Base-by-base conservation (phyloP, 495 filamentous ascomycete genomes). In the Achaetomiella virescens region DNA sequence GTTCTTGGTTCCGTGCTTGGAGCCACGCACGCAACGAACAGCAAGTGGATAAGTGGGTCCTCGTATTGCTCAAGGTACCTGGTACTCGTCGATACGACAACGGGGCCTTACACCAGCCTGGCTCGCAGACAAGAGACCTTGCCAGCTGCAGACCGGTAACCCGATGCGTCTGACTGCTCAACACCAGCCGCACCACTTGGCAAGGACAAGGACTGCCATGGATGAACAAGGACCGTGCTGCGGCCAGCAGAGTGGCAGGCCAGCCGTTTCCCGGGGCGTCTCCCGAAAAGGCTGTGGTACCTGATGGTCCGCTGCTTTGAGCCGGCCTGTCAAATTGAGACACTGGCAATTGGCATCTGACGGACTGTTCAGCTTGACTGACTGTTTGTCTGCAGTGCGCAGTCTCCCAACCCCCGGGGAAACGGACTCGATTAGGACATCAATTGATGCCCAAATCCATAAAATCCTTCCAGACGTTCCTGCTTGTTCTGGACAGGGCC, bases 171-270 rank as follows among this genome's bases (percentile, higher is more conserved):
- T 21, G 33, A 46, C 40, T 37, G 10, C 17, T 36, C 49, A 21
- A 11, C n/a, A n/a, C 55, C 49, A 58, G 55, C 55, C 55, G 51
- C 57, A 59, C 44, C 21, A 17, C 48, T 54, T 48, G 57, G 57
- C 43, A 38, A 29, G 43, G 44, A 46, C 40, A 35, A 11, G 55
- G 44, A 25, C 6, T n/a, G 18, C 11, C n/a, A 24, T 9, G 36
- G 24, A 9, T 25, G n/a, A 29, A 35, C 40, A 40, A 45, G 55
- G 35, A 33, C 48, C 48, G 35, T 53, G 49, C 48, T 41, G 38
- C 22, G 9, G 55, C 48, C 48, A 31, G 21, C 43, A 22, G 25
- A 31, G 27, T 31, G 27, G 27, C 31, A 21, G 41, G 20, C 43
- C 31, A 41, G 33, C 38, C 27, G 25, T 38, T 7, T 48, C 11